A percentile compares a stretch with the other conserved stretches of the same genome.
Evolutionary conservation across 1,284 basidiomycete species (phyloP).

Genomic region (Tylopilus sp.): DNA sequence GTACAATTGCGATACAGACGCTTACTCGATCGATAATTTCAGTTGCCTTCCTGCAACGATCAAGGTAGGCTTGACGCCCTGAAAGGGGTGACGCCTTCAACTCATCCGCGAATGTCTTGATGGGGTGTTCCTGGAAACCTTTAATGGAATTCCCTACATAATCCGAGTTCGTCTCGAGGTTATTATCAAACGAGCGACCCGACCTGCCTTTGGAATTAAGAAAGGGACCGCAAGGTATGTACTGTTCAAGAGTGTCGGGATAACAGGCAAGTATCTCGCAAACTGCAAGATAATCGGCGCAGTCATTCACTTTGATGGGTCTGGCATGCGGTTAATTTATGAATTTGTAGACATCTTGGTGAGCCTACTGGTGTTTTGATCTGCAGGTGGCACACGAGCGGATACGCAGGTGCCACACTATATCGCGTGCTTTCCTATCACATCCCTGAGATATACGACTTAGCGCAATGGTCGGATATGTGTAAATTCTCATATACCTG

Average conservation of each 20-base stretch:
- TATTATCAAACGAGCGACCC: neutral
- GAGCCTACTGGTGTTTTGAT: conserved; percentile 27
- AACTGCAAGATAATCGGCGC: conserved; percentile 8
- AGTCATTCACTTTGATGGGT: conserved; percentile 20
- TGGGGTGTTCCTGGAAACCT: conserved; percentile 25
- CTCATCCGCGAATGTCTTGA: conserved; percentile 22
- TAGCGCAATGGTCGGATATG: neutral
- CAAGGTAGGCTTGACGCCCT: conserved; percentile 24
- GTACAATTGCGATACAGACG: neutral
- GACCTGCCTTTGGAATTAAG: conserved; percentile 23
- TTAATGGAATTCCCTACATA: conserved; percentile 20
- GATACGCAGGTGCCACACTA: conserved; percentile 33
- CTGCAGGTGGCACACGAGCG: conserved; percentile 30
- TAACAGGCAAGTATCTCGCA: conserved; percentile 12
- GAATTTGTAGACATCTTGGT: neutral
- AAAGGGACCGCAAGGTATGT: conserved; percentile 31
- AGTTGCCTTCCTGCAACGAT: conserved; percentile 15
- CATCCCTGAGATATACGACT: conserved; percentile 26
- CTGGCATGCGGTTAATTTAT: conserved; percentile 2
- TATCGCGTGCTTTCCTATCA: conserved; percentile 28
- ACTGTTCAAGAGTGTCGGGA: conserved; percentile 19
- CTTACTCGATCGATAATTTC: conserved; percentile 15
- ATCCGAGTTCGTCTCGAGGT: conserved; percentile 7
- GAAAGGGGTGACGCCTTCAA: conserved; percentile 10
- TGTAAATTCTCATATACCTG: conserved; percentile 10